Conservation (phyloP, 306 rosid species). For the Rubus idaeus region DNA sequence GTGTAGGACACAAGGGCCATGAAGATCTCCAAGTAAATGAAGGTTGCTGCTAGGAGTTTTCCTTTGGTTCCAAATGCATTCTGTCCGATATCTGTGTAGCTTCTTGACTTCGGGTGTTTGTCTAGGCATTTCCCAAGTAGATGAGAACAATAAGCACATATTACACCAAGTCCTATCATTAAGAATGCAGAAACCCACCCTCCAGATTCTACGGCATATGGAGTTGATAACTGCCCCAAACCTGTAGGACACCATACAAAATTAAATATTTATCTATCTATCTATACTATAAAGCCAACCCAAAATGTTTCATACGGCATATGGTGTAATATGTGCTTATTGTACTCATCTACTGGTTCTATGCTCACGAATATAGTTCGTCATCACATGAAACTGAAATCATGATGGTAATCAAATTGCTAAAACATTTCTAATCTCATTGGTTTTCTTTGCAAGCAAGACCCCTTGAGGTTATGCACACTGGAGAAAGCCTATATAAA, state of each 20-base stretch:
- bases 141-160: conserved; percentile 48
- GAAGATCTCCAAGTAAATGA: conserved; percentile 64
- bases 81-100: conserved; percentile 59
- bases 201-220: conserved; percentile 66
- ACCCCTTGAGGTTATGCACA: too few relatives aligned
- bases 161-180: conserved; percentile 51
- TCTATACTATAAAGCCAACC: too few relatives aligned
- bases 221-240: conserved; percentile 71
- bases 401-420: too few relatives aligned
- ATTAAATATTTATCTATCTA: neutral
- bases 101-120: conserved; percentile 49
- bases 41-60: conserved; percentile 39
- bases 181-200: conserved; percentile 58
- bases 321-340: too few relatives aligned
- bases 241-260: conserved; percentile 33
- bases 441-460: too few relatives aligned
- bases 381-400: too few relatives aligned
- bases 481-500: too few relatives aligned
- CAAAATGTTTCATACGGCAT: too few relatives aligned
- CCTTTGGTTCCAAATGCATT: conserved; percentile 71
- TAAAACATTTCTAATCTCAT: too few relatives aligned
- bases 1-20: conserved; percentile 83
- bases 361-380: too few relatives aligned
- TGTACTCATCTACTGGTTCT: too few relatives aligned
- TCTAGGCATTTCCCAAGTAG: conserved; percentile 65